Conservation (phyloP, 495 filamentous ascomycete species). For the Xylaria castorea region DNA sequence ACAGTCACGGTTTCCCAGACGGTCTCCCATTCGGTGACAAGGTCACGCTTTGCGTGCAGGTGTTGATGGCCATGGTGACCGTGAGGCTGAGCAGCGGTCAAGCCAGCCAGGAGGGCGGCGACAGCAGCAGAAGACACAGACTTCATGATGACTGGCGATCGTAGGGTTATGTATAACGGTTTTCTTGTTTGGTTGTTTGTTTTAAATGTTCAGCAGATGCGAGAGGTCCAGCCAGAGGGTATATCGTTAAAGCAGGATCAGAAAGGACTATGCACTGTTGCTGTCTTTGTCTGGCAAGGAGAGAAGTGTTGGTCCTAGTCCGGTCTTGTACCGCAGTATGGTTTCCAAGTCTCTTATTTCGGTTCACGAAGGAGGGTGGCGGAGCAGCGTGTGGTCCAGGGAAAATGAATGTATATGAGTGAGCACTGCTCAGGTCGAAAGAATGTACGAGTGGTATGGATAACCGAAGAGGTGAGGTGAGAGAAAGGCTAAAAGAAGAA, state of each 20-base stretch:
- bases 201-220: slow-evolving; percentile 9
- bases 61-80: slow-evolving; percentile 48
- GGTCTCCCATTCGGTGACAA: slow-evolving; percentile 56
- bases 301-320: not conserved
- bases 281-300: slow-evolving; percentile 14
- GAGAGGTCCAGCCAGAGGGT: slow-evolving; percentile 29
- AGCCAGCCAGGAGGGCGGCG: slow-evolving; percentile 50
- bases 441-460: slow-evolving; percentile 45
- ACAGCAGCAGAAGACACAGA: slow-evolving; percentile 46
- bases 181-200: slow-evolving; percentile 1
- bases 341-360: slow-evolving; percentile 21
- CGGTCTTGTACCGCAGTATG: not conserved
- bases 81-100: slow-evolving; percentile 53
- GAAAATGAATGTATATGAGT: slow-evolving; percentile 46
- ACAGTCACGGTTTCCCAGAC: slow-evolving; percentile 57
- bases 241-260: slow-evolving; percentile 19
- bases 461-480: slow-evolving; percentile 34
- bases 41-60: slow-evolving; percentile 47
- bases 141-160: slow-evolving; percentile 53
- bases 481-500: slow-evolving; percentile 27
- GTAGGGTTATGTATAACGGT: slow-evolving; percentile 8
- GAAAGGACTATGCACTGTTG: slow-evolving; percentile 15
- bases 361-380: slow-evolving; percentile 37
- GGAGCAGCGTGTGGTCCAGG: slow-evolving; percentile 34
- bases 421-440: slow-evolving; percentile 49